A percentile compares a stretch with the other conserved stretches of the same genome.
Conservation (phyloP, 192 early-diverging fungal species). For the Coemansia sp. region DNA sequence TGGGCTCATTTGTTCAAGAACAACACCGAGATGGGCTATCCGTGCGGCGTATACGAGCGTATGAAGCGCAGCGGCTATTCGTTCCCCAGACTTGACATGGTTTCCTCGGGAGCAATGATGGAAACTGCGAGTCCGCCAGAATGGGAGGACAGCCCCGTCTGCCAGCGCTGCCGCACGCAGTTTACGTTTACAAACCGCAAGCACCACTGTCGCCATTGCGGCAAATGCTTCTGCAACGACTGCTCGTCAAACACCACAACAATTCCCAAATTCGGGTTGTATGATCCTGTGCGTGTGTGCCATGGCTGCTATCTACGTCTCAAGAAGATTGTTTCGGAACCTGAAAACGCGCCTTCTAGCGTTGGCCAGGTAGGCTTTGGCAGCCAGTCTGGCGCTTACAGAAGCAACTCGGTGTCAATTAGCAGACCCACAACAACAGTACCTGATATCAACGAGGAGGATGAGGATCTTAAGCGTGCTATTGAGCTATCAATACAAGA, state of each 20-base stretch:
- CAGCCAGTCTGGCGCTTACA: neutral
- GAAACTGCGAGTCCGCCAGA: conserved; percentile 93
- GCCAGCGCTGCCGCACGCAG: conserved; percentile 87
- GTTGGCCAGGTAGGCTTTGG: neutral
- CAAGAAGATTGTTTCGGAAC: conserved; percentile 56
- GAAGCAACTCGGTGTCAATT: neutral
- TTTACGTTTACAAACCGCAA: conserved; percentile 97
- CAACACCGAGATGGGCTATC: conserved; percentile 78
- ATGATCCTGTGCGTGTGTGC: conserved; percentile 91
- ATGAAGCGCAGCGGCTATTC: conserved; percentile 71
- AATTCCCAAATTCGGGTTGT: conserved; percentile 85
- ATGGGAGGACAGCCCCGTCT: conserved; percentile 94
- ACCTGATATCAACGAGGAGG: conserved; percentile 62
- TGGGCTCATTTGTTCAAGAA: conserved; percentile 85
- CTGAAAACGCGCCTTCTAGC: conserved; percentile 13
- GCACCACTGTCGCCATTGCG: conserved; percentile 98
- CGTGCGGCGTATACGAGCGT: conserved; percentile 76
- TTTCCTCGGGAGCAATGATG: conserved; percentile 67
- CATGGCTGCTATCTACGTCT: conserved; percentile 87
- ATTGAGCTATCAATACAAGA: conserved; percentile 88
- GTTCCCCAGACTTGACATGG: conserved; percentile 72
- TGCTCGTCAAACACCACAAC: conserved; percentile 89
- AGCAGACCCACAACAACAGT: neutral
- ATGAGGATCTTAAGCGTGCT: conserved; percentile 89
- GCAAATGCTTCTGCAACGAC: conserved; percentile 86